Percentiles rank a stretch among this genome's conserved stretches.
Conservation (phyloP, 2,329 filamentous ascomycete species). For the Aspergillus uvarum region DNA sequence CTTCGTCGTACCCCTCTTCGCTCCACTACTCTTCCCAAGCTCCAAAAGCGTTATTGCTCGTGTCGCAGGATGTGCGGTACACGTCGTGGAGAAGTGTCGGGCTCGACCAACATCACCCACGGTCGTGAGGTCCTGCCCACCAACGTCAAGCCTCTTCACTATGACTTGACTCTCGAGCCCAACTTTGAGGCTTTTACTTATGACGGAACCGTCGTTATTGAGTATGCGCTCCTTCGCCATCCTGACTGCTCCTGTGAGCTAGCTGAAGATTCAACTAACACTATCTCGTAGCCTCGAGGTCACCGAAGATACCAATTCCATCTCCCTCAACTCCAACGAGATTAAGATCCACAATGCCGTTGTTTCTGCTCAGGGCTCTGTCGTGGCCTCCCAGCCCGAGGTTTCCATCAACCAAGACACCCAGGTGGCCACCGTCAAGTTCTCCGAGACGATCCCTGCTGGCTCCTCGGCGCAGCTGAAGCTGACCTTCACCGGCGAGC, state of each 20-base stretch:
- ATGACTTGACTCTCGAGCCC: conserved; percentile 87
- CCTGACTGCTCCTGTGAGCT: background rate
- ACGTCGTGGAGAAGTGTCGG: conserved; percentile 56
- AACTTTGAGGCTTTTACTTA: conserved; percentile 86
- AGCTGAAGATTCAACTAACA: conserved; percentile 10
- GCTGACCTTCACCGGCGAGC: conserved; percentile 72
- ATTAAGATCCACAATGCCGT: conserved; percentile 76
- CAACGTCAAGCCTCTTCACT: conserved; percentile 90
- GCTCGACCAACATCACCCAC: conserved; percentile 59
- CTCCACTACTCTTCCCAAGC: conserved; percentile 31
- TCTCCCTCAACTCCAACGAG: conserved; percentile 85
- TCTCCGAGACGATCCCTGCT: conserved; percentile 69
- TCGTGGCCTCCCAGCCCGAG: conserved; percentile 61
- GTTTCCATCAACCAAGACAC: conserved; percentile 73
- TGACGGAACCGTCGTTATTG: conserved; percentile 78
- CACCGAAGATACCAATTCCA: conserved; percentile 75
- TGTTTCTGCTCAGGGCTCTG: conserved; percentile 58
- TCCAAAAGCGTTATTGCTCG: conserved; percentile 64
- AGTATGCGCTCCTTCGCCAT: conserved; percentile 49
- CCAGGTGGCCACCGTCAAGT: conserved; percentile 79
- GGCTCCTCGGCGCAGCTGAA: conserved; percentile 76
- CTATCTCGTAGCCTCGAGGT: conserved; percentile 65
- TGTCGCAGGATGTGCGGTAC: conserved; percentile 75
- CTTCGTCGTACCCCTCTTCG: conserved; percentile 23
- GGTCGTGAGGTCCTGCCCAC: conserved; percentile 82